phyloP scores from a whole-genome alignment of 2,329 filamentous ascomycete species.

The Dothideomycetidae sp. region DNA sequence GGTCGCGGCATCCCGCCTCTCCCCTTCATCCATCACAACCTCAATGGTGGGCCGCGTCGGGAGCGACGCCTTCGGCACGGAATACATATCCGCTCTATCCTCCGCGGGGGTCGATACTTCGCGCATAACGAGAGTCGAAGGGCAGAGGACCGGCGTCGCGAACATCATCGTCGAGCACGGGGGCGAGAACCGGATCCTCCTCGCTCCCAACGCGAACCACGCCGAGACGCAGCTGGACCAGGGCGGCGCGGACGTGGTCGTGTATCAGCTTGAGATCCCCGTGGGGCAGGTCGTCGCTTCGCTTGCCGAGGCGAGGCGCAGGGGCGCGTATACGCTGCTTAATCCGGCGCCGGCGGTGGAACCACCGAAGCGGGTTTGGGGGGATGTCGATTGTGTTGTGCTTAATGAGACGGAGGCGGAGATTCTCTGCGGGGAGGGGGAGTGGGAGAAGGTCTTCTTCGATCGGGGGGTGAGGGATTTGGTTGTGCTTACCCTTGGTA shows the following conservation, averaged over 20 bases:
- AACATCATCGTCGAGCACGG: slow-evolving; percentile 36
- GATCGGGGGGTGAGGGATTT: slow-evolving; percentile 57
- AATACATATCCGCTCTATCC: slow-evolving; percentile 28
- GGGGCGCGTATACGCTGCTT: slow-evolving; percentile 43
- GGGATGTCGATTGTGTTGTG: slow-evolving; percentile 60
- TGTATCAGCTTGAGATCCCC: slow-evolving; percentile 36
- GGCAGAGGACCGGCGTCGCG: slow-evolving; percentile 34
- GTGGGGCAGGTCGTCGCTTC: slow-evolving; percentile 26
- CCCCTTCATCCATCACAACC: slow-evolving; percentile 27
- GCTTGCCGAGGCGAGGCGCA: slow-evolving; percentile 17
- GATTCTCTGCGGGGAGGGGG: slow-evolving; percentile 44
- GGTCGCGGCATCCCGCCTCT: slow-evolving; percentile 67
- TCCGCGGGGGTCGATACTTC: slow-evolving; percentile 31
- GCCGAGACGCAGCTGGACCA: slow-evolving; percentile 25
- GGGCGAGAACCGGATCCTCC: slow-evolving; percentile 37
- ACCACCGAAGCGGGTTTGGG: slow-evolving; percentile 53
- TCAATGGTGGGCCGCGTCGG: slow-evolving; percentile 38
- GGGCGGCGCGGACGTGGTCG: slow-evolving; percentile 27
- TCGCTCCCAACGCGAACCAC: slow-evolving; percentile 34
- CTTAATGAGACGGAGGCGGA: slow-evolving; percentile 85
- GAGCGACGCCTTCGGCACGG: slow-evolving; percentile 29
- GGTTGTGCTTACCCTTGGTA: slow-evolving; percentile 73
- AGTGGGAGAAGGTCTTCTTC: slow-evolving; percentile 42
- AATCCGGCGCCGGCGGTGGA: slow-evolving; percentile 65
- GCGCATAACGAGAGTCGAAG: slow-evolving; percentile 26